Conservation (phyloP, 306 rosid species). For the Fragaria vesca region DNA sequence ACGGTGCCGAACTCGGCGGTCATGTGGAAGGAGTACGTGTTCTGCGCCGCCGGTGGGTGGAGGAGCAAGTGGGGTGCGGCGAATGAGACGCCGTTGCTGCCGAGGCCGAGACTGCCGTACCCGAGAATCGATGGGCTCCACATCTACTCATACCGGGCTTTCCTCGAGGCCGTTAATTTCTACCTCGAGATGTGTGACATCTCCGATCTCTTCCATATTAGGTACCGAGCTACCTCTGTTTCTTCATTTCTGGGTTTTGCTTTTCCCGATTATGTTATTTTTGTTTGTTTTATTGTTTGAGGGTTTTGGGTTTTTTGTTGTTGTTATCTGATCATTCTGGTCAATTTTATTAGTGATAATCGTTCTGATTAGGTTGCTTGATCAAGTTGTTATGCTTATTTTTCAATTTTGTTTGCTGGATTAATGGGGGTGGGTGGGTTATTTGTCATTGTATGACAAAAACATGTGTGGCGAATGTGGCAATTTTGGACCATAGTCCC, state of each 20-base stretch:
- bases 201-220: constrained; percentile 57
- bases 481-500: constrained; percentile 6
- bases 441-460: background rate
- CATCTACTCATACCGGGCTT: constrained; percentile 46
- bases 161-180: constrained; percentile 46
- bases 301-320: constrained; percentile 1
- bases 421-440: background rate
- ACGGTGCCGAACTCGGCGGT: constrained; percentile 9
- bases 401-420: background rate
- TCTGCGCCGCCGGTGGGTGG: constrained; percentile 32
- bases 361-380: background rate
- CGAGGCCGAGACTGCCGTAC: constrained; percentile 42
- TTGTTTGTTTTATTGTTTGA: background rate
- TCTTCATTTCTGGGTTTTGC: background rate
- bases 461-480: background rate
- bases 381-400: background rate
- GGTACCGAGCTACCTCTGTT: constrained; percentile 21
- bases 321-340: background rate
- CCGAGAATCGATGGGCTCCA: constrained; percentile 60
- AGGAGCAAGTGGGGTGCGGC: constrained; percentile 15
- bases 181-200: constrained; percentile 43
- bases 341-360: background rate
- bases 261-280: background rate
- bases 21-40: constrained; percentile 45
- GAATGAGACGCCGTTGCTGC: constrained; percentile 22